Percentiles rank a stretch among this genome's conserved stretches.
These are phyloP conservation scores for Calophaca sinica DNA, from an alignment of 306 rosid genomes.

Conservation along the genomic window DNA sequence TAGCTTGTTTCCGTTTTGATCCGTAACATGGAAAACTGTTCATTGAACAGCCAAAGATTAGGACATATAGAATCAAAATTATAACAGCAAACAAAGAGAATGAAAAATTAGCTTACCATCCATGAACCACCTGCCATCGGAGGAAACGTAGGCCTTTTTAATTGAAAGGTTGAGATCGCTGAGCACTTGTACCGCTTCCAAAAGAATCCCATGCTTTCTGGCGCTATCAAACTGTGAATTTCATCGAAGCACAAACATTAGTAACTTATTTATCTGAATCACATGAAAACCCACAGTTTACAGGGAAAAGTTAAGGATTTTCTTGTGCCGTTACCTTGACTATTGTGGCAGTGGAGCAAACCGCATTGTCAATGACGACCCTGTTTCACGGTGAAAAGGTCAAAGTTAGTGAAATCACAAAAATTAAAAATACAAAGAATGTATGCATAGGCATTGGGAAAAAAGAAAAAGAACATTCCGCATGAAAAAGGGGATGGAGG, in stretches of 20 bases:
- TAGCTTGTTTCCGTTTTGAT: slow-evolving; percentile 79
- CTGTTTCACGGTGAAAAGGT: slow-evolving; percentile 51
- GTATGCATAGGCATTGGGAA: not conserved
- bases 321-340: slow-evolving; percentile 69
- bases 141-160: slow-evolving; percentile 89
- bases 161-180: slow-evolving; percentile 83
- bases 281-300: not conserved
- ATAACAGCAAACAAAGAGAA: not conserved
- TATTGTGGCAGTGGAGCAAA: slow-evolving; percentile 78
- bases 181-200: slow-evolving; percentile 90
- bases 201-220: slow-evolving; percentile 84
- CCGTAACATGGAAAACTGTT: slow-evolving; percentile 96
- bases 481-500: slow-evolving; percentile 23
- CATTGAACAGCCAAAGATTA: slow-evolving; percentile 35
- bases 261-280: not conserved
- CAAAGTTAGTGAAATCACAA: slow-evolving; percentile 52
- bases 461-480: slow-evolving; percentile 29
- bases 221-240: slow-evolving; percentile 84
- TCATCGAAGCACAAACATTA: slow-evolving; percentile 17
- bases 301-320: not conserved
- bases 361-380: slow-evolving; percentile 96
- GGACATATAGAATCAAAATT: not conserved
- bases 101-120: slow-evolving; percentile 65
- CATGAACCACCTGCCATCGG: slow-evolving; percentile 98
- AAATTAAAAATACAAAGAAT: not conserved